Percentiles rank a stretch among this genome's conserved stretches.
Conservation (phyloP, 495 filamentous ascomycete genomes). For the Penicillium roqueforti region DNA sequence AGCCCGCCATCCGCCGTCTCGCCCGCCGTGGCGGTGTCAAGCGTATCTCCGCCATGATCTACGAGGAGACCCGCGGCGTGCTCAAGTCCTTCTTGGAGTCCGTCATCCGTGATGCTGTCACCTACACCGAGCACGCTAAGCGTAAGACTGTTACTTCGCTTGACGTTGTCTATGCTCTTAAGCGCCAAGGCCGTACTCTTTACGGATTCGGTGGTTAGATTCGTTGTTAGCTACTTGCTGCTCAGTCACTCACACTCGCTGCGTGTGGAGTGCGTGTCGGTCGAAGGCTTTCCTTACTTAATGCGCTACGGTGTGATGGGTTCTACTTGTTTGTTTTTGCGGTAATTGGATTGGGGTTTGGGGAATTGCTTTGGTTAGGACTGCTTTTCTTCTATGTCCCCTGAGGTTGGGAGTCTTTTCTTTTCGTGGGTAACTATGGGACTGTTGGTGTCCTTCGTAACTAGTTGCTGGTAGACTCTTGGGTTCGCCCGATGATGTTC, state of each 20-base stretch:
- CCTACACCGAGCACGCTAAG: slow-evolving; percentile 96
- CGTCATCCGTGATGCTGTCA: slow-evolving; percentile 88
- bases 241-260: neutral
- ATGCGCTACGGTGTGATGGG: slow-evolving; percentile 30
- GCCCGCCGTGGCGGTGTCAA: slow-evolving; percentile 60
- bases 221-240: neutral
- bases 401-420: neutral
- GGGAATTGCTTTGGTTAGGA: neutral
- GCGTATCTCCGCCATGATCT: slow-evolving; percentile 68
- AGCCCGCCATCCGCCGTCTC: slow-evolving; percentile 67
- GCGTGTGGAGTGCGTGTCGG: neutral
- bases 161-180: slow-evolving; percentile 93
- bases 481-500: neutral
- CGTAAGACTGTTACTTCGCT: slow-evolving; percentile 96
- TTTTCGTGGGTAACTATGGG: neutral
- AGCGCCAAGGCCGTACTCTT: slow-evolving; percentile 92
- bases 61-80: slow-evolving; percentile 65
- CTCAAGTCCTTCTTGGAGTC: slow-evolving; percentile 64
- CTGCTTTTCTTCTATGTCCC: neutral
- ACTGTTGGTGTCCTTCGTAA: neutral
- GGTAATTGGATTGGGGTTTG: slow-evolving; percentile 1
- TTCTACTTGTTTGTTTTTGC: slow-evolving; percentile 15
- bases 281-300: neutral
- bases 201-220: slow-evolving; percentile 98
- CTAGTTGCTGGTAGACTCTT: neutral